Evolutionary conservation across 352 stramenopile genomes (phyloP).

Genomic region (Aphanomyces cochlioides): DNA sequence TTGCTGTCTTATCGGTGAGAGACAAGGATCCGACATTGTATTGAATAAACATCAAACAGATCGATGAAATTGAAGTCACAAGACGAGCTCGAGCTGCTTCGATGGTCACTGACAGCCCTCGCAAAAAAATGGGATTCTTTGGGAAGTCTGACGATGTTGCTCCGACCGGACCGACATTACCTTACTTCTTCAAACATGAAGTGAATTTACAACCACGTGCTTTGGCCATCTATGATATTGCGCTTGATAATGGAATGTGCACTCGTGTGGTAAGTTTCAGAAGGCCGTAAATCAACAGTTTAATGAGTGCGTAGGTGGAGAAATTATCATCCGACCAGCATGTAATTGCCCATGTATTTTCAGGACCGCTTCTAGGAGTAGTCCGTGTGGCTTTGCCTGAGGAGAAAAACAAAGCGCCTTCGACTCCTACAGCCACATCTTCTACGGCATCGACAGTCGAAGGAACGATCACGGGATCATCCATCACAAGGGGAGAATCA

Average conservation of each 20-base stretch:
- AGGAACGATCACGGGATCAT: not conserved
- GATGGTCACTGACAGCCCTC: constrained; percentile 14
- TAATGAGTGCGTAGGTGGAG: constrained; percentile 32
- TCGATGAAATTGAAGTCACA: not conserved
- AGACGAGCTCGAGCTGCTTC: constrained; percentile 1
- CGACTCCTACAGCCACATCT: constrained; percentile 37
- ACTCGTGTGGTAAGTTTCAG: constrained; percentile 31
- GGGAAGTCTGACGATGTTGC: constrained; percentile 8
- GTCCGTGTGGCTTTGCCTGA: constrained; percentile 38
- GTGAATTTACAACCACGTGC: not conserved
- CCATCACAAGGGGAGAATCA: constrained; percentile 9
- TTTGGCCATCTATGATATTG: constrained; percentile 11
- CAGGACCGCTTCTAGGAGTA: constrained; percentile 59
- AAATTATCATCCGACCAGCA: constrained; percentile 41
- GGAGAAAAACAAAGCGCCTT: constrained; percentile 48
- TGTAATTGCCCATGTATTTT: constrained; percentile 63
- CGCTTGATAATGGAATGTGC: not conserved
- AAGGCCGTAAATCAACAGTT: constrained; percentile 39
- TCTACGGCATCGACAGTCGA: constrained; percentile 29
- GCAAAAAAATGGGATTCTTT: constrained; percentile 23
- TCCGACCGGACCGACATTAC: not conserved
- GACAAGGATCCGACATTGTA: not conserved
- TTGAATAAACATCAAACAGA: not conserved
- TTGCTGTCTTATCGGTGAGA: constrained; percentile 4
- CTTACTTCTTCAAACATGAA: constrained; percentile 17